phyloP scores from a whole-genome alignment of 495 filamentous ascomycete genomes.

The Penicillium pancosmium region DNA sequence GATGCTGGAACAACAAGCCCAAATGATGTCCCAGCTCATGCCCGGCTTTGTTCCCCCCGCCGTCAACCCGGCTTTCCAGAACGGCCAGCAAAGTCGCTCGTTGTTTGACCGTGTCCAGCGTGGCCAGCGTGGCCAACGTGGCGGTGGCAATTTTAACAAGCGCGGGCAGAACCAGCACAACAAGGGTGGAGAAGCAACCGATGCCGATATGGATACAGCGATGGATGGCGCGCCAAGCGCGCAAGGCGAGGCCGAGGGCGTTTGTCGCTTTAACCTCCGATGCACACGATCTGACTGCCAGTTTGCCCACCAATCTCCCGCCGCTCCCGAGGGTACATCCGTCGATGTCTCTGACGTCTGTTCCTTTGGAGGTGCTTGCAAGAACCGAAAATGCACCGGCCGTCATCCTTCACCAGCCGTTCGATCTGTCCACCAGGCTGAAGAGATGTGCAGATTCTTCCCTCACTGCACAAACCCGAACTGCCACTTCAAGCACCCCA shows the following conservation, averaged over 20 bases:
- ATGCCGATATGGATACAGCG: constrained; percentile 46
- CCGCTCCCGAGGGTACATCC: constrained; percentile 76
- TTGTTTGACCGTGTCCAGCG: constrained; percentile 77
- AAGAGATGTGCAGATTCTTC: constrained; percentile 91
- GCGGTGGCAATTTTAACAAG: constrained; percentile 40
- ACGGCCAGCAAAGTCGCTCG: constrained; percentile 59
- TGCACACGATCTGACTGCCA: constrained; percentile 89
- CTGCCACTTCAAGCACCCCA: constrained; percentile 85
- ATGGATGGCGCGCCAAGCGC: constrained; percentile 35
- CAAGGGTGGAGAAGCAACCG: constrained; percentile 26
- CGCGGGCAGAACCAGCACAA: constrained; percentile 30
- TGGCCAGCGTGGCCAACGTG: constrained; percentile 47
- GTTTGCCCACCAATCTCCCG: constrained; percentile 93
- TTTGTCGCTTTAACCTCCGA: constrained; percentile 82
- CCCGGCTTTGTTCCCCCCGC: constrained; percentile 50
- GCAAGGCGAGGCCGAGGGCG: constrained; percentile 53
- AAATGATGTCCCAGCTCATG: constrained; percentile 76
- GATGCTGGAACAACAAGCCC: constrained; percentile 87
- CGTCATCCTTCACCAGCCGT: constrained; percentile 91
- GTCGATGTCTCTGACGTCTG: constrained; percentile 82
- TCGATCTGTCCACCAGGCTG: constrained; percentile 72
- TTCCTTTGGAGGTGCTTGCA: constrained; percentile 86
- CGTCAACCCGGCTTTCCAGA: constrained; percentile 58
- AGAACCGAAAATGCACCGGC: constrained; percentile 89
- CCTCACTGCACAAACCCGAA: constrained; percentile 87